A percentile compares a stretch with the other conserved stretches of the same genome.
Conservation (phyloP, 2,329 filamentous ascomycete species). For the Fusarium sp. region DNA sequence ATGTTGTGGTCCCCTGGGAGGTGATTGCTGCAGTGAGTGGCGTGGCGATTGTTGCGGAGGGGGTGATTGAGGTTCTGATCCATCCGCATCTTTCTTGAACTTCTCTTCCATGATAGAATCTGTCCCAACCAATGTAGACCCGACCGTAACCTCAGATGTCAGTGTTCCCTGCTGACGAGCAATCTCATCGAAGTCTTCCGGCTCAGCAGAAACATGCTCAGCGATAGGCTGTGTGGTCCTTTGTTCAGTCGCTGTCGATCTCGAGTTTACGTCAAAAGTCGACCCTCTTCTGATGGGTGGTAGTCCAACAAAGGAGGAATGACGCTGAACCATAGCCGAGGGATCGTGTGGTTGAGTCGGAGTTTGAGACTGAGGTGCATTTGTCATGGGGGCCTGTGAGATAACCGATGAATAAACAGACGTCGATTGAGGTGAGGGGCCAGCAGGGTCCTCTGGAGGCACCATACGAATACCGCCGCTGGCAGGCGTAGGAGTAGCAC, state of each 20-base stretch:
- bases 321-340: conserved; percentile 50
- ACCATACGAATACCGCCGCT: conserved; percentile 37
- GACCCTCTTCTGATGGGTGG: conserved; percentile 68
- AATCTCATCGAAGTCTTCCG: conserved; percentile 39
- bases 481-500: conserved; percentile 21
- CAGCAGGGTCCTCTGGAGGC: conserved; percentile 22
- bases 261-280: conserved; percentile 59
- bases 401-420: conserved; percentile 2
- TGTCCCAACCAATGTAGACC: conserved; percentile 33
- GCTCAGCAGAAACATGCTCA: conserved; percentile 47
- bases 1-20: conserved; percentile 23
- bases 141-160: conserved; percentile 33
- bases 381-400: not conserved
- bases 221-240: conserved; percentile 48
- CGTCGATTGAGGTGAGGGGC: conserved; percentile 10
- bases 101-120: conserved; percentile 31
- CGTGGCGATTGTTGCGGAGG: conserved; percentile 12
- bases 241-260: conserved; percentile 45
- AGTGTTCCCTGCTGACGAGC: conserved; percentile 31
- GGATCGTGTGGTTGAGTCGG: conserved; percentile 10
- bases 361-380: conserved; percentile 14
- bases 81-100: conserved; percentile 22
- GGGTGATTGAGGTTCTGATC: conserved; percentile 8
- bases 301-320: conserved; percentile 65
- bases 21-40: conserved; percentile 7